phyloP scores from a whole-genome alignment of 1,284 basidiomycete species.

The Vanrija sp. region DNA sequence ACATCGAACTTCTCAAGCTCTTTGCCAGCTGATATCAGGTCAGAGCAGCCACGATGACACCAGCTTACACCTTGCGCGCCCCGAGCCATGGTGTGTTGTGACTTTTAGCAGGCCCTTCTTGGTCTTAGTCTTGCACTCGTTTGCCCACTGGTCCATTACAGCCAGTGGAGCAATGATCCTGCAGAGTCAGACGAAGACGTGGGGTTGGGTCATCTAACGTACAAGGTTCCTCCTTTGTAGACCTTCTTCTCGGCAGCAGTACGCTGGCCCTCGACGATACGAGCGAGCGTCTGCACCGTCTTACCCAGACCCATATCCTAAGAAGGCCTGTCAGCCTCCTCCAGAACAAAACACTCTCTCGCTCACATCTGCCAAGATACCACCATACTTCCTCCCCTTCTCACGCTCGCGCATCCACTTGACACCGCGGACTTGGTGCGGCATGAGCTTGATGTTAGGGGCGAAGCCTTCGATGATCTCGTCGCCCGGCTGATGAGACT shows the following conservation, averaged over 20 bases:
- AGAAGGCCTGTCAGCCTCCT: slow-evolving; percentile 4
- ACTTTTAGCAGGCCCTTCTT: slow-evolving; percentile 60
- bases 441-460: slow-evolving; percentile 65
- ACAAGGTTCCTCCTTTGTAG: slow-evolving; percentile 67
- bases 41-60: background rate
- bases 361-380: slow-evolving; percentile 86
- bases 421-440: slow-evolving; percentile 78
- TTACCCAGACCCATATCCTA: slow-evolving; percentile 67
- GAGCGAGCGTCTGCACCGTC: slow-evolving; percentile 83
- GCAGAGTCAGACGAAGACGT: background rate
- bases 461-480: slow-evolving; percentile 68
- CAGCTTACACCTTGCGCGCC: slow-evolving; percentile 61
- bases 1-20: slow-evolving; percentile 57
- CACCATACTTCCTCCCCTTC: slow-evolving; percentile 69
- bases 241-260: slow-evolving; percentile 65
- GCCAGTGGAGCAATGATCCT: slow-evolving; percentile 80
- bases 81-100: slow-evolving; percentile 74
- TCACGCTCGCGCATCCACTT: slow-evolving; percentile 86
- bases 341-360: background rate
- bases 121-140: slow-evolving; percentile 77
- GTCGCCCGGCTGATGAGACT: slow-evolving; percentile 55
- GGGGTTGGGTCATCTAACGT: slow-evolving; percentile 32
- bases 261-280: slow-evolving; percentile 72
- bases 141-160: slow-evolving; percentile 86
- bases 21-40: slow-evolving; percentile 55